Evolutionary conservation across 1,139 yeast species (phyloP).

Genomic region (Hyphopichia khmerensis): DNA sequence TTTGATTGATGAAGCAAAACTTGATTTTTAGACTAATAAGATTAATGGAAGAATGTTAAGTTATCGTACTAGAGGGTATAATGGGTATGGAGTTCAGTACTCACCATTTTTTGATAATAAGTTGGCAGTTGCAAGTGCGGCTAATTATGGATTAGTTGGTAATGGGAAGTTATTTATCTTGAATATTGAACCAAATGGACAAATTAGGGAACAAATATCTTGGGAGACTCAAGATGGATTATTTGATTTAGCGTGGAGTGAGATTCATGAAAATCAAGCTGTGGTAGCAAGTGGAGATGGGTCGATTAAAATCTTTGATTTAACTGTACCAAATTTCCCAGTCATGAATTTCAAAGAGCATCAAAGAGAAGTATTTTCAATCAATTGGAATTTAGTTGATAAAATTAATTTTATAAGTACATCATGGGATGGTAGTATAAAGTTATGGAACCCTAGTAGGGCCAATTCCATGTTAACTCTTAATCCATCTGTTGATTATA

Average conservation of each 20-base stretch:
- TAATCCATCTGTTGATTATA: slow-evolving; percentile 32
- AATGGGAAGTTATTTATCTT: slow-evolving; percentile 79
- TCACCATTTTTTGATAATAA: slow-evolving; percentile 91
- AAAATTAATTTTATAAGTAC: slow-evolving; percentile 70
- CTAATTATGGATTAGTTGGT: slow-evolving; percentile 93
- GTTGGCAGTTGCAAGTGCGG: slow-evolving; percentile 85
- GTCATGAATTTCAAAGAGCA: slow-evolving; percentile 79
- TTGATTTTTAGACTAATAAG: too few relatives aligned
- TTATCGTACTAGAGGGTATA: slow-evolving; percentile 75
- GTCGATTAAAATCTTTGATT: slow-evolving; percentile 76
- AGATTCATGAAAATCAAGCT: slow-evolving; percentile 82
- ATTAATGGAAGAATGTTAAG: slow-evolving; percentile 69
- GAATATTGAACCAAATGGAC: slow-evolving; percentile 66
- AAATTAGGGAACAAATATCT: slow-evolving; percentile 49
- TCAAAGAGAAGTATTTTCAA: slow-evolving; percentile 78
- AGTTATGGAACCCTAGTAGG: slow-evolving; percentile 67
- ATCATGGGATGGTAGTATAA: slow-evolving; percentile 92
- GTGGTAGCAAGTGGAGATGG: slow-evolving; percentile 91
- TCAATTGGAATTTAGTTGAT: slow-evolving; percentile 84
- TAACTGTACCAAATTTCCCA: slow-evolving; percentile 66
- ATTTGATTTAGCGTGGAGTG: slow-evolving; percentile 89
- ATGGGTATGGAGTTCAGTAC: slow-evolving; percentile 85
- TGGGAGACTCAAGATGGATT: slow-evolving; percentile 95
- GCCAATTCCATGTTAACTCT: slow-evolving; percentile 61
- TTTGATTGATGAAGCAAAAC: too few relatives aligned